A percentile compares a stretch with the other conserved stretches of the same genome.
phyloP scores from a whole-genome alignment of 192 early-diverging fungal genomes.

The Thoreauomyces humboldtii region DNA sequence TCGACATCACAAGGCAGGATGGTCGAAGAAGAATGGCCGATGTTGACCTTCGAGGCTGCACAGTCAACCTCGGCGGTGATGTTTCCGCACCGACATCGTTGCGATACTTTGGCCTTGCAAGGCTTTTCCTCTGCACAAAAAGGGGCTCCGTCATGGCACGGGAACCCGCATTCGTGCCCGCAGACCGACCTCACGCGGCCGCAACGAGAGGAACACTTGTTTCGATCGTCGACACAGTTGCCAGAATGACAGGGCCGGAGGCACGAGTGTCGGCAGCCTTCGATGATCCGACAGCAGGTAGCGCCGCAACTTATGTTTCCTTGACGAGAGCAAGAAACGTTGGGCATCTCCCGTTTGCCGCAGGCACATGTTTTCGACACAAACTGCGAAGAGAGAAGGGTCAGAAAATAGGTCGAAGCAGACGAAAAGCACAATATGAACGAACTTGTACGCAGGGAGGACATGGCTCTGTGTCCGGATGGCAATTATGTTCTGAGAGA shows the following conservation, averaged over 20 bases:
- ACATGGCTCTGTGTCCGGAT: slow-evolving; percentile 79
- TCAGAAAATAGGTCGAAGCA: too few relatives aligned
- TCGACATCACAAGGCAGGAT: slow-evolving; percentile 75
- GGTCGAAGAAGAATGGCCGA: slow-evolving; percentile 33
- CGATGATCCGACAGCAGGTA: slow-evolving; percentile 55
- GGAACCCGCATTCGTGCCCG: slow-evolving; percentile 70
- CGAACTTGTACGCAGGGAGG: slow-evolving; percentile 90
- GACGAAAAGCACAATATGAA: too few relatives aligned
- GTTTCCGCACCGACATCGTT: slow-evolving; percentile 78
- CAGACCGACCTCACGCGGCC: slow-evolving; percentile 73
- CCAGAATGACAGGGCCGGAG: slow-evolving; percentile 78
- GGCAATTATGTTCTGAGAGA: slow-evolving; percentile 76
- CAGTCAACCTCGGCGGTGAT: slow-evolving; percentile 61
- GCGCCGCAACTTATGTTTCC: slow-evolving; percentile 70
- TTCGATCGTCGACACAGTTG: slow-evolving; percentile 59
- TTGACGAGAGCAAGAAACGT: slow-evolving; percentile 77
- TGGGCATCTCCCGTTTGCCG: slow-evolving; percentile 71
- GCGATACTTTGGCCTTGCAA: slow-evolving; percentile 58
- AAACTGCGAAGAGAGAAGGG: too few relatives aligned
- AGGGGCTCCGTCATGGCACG: slow-evolving; percentile 70
- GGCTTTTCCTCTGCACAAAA: slow-evolving; percentile 75
- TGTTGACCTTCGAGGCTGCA: slow-evolving; percentile 51
- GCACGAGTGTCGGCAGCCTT: slow-evolving; percentile 77
- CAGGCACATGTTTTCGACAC: slow-evolving; percentile 66
- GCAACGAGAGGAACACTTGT: slow-evolving; percentile 71